Percentiles rank a stretch among this genome's conserved stretches.
These are phyloP conservation scores for Camellia granthamiana DNA, from an alignment of 148 eudicot genomes.

Conservation along the genomic window DNA sequence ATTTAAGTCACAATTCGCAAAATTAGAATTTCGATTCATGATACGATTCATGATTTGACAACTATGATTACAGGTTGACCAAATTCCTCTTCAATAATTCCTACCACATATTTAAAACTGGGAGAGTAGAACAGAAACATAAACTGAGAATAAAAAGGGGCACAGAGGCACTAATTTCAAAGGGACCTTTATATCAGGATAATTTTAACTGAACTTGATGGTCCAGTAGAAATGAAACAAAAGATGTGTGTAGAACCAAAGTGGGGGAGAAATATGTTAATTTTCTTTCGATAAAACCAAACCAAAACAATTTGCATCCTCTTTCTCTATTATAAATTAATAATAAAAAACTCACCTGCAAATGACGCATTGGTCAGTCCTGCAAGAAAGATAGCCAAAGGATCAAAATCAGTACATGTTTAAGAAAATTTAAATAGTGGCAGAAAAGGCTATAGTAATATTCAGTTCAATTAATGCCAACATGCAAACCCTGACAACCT, in stretches of 20 bases:
- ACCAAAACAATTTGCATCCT: background rate
- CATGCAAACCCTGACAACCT: background rate
- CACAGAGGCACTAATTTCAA: no score
- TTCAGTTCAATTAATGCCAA: background rate
- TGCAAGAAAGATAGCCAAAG: constrained; percentile 32
- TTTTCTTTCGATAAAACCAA: background rate
- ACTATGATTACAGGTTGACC: no score
- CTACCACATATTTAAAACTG: no score
- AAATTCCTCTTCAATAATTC: no score
- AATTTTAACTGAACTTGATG: background rate
- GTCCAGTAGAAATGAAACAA: background rate
- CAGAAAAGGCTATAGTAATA: constrained; percentile 10
- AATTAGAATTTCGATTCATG: no score
- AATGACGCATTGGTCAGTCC: constrained; percentile 58
- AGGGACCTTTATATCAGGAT: no score
- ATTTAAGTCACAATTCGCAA: no score
- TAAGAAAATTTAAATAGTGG: constrained; percentile 6
- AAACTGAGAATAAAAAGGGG: background rate
- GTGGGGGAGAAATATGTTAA: background rate
- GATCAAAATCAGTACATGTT: background rate
- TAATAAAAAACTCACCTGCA: constrained; percentile 44
- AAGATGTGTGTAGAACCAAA: background rate
- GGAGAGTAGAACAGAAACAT: no score
- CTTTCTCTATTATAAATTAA: background rate
- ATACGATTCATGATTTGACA: no score